Evolutionary conservation across 495 filamentous ascomycete genomes (phyloP).

Genomic region (Pyronema omphalodes): DNA sequence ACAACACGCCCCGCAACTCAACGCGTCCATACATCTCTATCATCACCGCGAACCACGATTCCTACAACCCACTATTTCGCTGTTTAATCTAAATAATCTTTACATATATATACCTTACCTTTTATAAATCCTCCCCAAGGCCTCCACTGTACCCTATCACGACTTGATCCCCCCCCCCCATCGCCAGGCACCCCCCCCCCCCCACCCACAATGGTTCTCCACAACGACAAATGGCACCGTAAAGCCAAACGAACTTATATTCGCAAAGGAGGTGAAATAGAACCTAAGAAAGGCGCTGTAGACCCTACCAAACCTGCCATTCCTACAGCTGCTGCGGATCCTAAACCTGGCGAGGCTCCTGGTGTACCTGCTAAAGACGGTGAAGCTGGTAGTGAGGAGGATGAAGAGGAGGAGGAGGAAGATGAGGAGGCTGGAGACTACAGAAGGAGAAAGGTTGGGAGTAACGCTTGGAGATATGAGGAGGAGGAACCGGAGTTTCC

Average conservation of each 20-base stretch:
- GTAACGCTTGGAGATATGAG: slow-evolving; percentile 22
- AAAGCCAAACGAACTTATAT: slow-evolving; percentile 24
- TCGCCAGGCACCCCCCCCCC: neutral
- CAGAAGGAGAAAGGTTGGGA: slow-evolving; percentile 14
- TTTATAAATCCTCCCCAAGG: too few relatives aligned
- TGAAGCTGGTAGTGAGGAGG: slow-evolving; percentile 21
- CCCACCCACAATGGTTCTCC: slow-evolving; percentile 17
- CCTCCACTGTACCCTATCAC: too few relatives aligned
- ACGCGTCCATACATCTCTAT: too few relatives aligned
- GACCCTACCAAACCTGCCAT: too few relatives aligned
- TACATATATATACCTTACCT: too few relatives aligned
- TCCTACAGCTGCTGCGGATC: too few relatives aligned
- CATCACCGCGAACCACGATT: too few relatives aligned
- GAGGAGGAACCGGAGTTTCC: slow-evolving; percentile 14
- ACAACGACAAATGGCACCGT: slow-evolving; percentile 29
- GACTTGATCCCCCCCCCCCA: neutral
- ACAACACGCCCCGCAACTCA: too few relatives aligned
- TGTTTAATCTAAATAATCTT: too few relatives aligned
- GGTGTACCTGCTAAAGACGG: slow-evolving; percentile 25
- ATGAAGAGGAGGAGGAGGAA: slow-evolving; percentile 25
- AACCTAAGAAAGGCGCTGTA: slow-evolving; percentile 6
- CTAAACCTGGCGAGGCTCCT: slow-evolving; percentile 10
- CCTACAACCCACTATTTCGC: too few relatives aligned
- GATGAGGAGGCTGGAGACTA: slow-evolving; percentile 24
- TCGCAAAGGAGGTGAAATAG: slow-evolving; percentile 26